These are phyloP conservation scores for Pichia sporocuriosa DNA, from an alignment of 805 yeast genomes.

Conservation along the genomic window DNA sequence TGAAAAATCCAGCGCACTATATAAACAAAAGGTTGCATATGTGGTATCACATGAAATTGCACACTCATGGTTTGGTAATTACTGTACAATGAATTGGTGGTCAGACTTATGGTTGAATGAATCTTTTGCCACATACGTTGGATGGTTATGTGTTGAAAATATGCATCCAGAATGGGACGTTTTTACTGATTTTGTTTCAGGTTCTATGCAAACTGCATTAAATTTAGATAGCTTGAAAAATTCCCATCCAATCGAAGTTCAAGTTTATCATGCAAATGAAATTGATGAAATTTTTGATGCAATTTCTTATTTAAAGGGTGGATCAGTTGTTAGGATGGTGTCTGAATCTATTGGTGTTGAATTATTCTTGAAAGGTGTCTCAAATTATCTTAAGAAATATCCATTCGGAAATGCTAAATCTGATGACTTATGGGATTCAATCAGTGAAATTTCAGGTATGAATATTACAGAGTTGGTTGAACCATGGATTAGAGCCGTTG, in stretches of 20 bases:
- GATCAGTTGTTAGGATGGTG: slow-evolving; percentile 71
- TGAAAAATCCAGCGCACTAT: slow-evolving; percentile 39
- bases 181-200: slow-evolving; percentile 49
- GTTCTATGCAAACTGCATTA: slow-evolving; percentile 44
- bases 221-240: slow-evolving; percentile 49
- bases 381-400: slow-evolving; percentile 56
- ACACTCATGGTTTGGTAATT: slow-evolving; percentile 88
- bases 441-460: slow-evolving; percentile 55
- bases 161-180: slow-evolving; percentile 80
- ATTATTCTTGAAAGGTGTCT: slow-evolving; percentile 64
- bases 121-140: slow-evolving; percentile 87
- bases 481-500: slow-evolving; percentile 67
- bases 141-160: slow-evolving; percentile 60
- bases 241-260: slow-evolving; percentile 80
- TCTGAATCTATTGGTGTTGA: slow-evolving; percentile 65
- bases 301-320: slow-evolving; percentile 77
- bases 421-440: slow-evolving; percentile 62
- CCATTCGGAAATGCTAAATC: slow-evolving; percentile 68
- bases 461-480: slow-evolving; percentile 56
- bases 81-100: slow-evolving; percentile 93
- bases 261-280: slow-evolving; percentile 70
- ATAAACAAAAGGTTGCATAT: slow-evolving; percentile 68
- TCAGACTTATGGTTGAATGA: slow-evolving; percentile 86
- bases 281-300: slow-evolving; percentile 78
- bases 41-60: slow-evolving; percentile 84